Evolutionary conservation across 2,329 filamentous ascomycete genomes (phyloP), one percentile per base, ranked within the genome.

Genomic region (Fusarium mundagurra): DNA sequence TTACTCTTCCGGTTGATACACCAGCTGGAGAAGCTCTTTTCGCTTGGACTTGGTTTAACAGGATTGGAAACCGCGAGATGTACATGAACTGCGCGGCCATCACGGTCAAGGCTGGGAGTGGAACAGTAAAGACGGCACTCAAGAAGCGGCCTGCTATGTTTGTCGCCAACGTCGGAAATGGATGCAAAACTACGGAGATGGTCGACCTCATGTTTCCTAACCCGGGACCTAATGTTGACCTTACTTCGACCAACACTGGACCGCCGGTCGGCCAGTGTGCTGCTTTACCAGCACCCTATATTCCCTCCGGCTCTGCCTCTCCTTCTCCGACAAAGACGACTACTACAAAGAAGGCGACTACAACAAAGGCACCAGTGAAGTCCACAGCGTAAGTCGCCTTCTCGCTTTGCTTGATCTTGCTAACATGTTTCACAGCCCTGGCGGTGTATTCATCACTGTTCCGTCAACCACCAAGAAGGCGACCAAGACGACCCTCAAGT

Each of bases 1-100:
- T 95, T 81, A 88, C 85, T 22, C 84, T 95, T 22, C 93, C 93
- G 6, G 81, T 78, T 82, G 71, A 73, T 8, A 74, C 71, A 8
- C 71, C 71, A 7, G 58, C 36, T 65, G 85, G 82, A 82, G 88
- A 90, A n/a, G 92, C 90, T 59, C 80, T 95, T 33, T 88, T 95
- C 51, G 90, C 90, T 29, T 95, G 94, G 94, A 91, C 90, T 22
- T 93, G 92, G 92, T 92, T 93, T 83, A 94, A 94, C 85, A 86
- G 89, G 73, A 83, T 92, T 41, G 93, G 93, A 29, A 94, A 94
- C 82, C 88, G 93, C 54, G 93, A 95, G 81, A 93, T 93, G 89
- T 96, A 96, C 87, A 94, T 94, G 92, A 94, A 94, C 83, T 96
- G 93, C 79, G 93, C 93, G 6, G 86, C 89, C 60, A 88, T 95